These are phyloP conservation scores for Endogone sp. DNA, from an alignment of 192 early-diverging fungal genomes.

Conservation along the genomic window DNA sequence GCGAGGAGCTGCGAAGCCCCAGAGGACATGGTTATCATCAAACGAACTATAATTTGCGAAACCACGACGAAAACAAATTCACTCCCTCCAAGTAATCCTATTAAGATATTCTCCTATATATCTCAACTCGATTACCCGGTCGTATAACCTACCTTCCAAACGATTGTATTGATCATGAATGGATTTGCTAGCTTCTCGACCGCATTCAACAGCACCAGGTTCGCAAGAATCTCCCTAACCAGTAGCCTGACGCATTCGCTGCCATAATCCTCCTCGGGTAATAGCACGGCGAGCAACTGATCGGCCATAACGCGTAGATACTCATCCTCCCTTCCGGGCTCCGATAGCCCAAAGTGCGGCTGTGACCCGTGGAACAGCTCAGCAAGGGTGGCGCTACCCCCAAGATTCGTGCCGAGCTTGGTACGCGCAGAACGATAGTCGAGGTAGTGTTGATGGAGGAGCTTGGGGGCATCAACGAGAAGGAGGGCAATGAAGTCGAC, in stretches of 20 bases:
- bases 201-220: constrained; percentile 35
- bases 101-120: too few relatives aligned
- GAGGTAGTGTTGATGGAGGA: constrained; percentile 38
- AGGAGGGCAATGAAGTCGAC: constrained; percentile 44
- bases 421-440: constrained; percentile 40
- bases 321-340: constrained; percentile 38
- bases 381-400: constrained; percentile 24
- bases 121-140: too few relatives aligned
- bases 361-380: constrained; percentile 50
- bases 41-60: too few relatives aligned
- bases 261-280: constrained; percentile 32
- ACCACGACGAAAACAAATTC: too few relatives aligned
- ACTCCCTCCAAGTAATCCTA: too few relatives aligned
- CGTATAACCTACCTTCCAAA: constrained; percentile 39
- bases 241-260: constrained; percentile 44
- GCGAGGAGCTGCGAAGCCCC: too few relatives aligned
- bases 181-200: constrained; percentile 44
- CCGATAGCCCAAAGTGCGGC: constrained; percentile 42
- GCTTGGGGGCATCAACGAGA: constrained; percentile 37
- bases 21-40: too few relatives aligned
- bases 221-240: constrained; percentile 39
- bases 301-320: constrained; percentile 41
- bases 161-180: constrained; percentile 45
- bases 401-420: constrained; percentile 36
- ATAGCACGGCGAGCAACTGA: constrained; percentile 28